Conservation (phyloP, 345 rosid species). For the Mangifera indica region DNA sequence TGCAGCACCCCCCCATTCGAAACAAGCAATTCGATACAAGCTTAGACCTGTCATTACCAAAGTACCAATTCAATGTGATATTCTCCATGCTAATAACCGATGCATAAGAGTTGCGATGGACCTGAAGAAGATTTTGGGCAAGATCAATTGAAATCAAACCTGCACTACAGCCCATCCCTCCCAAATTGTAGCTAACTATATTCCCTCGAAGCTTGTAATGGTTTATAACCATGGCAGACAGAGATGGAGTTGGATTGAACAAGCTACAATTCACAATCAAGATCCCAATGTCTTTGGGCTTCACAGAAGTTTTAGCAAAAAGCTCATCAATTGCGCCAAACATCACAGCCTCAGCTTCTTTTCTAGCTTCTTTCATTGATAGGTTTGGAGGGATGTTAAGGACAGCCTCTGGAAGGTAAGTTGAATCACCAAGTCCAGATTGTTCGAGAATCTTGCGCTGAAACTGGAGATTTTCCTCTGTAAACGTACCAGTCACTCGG, state of each 20-base stretch:
- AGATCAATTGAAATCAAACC: conserved; percentile 57
- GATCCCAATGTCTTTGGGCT: conserved; percentile 46
- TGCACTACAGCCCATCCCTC: conserved; percentile 66
- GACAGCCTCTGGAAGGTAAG: background rate
- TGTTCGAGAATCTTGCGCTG: conserved; percentile 8
- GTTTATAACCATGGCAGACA: conserved; percentile 46
- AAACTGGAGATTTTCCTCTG: conserved; percentile 8
- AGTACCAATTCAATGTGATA: conserved; percentile 47
- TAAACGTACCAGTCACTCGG: background rate
- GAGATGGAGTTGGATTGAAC: conserved; percentile 52
- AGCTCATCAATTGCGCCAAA: conserved; percentile 51
- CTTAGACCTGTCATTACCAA: conserved; percentile 57
- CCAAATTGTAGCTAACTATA: conserved; percentile 49
- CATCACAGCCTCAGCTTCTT: conserved; percentile 42
- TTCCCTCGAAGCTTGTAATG: conserved; percentile 50
- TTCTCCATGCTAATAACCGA: conserved; percentile 60
- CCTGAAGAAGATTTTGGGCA: conserved; percentile 61
- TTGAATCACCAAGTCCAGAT: conserved; percentile 13
- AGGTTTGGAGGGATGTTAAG: conserved; percentile 9
- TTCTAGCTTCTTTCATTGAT: conserved; percentile 40
- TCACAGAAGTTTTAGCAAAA: conserved; percentile 40
- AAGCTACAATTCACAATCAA: conserved; percentile 51
- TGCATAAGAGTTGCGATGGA: conserved; percentile 55
- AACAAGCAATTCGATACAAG: conserved; percentile 59
- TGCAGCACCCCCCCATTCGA: conserved; percentile 52